Evolutionary conservation across 805 yeast genomes (phyloP).

Genomic region (Candida michaelii): DNA sequence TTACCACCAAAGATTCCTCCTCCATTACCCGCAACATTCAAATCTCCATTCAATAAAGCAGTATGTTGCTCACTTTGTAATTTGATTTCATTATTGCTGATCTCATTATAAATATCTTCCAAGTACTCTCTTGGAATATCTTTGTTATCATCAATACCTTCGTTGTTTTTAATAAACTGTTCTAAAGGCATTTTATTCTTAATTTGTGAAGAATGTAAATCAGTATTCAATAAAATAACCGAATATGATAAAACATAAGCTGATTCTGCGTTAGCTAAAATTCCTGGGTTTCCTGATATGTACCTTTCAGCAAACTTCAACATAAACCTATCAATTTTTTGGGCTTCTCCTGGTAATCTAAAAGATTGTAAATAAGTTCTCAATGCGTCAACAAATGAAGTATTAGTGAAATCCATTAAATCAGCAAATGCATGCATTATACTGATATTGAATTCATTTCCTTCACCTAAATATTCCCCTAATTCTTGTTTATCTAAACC

Average conservation of each 20-base stretch:
- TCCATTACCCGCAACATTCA: conserved; percentile 25
- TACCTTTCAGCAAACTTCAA: conserved; percentile 93
- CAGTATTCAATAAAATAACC: conserved; percentile 90
- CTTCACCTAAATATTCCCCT: conserved; percentile 93
- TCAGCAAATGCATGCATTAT: conserved; percentile 95
- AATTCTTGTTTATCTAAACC: conserved; percentile 79
- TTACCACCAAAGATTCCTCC: conserved; percentile 65
- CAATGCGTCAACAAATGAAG: conserved; percentile 80
- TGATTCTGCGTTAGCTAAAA: conserved; percentile 89
- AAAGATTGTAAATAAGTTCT: conserved; percentile 82
- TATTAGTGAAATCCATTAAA: conserved; percentile 68
- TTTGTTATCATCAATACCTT: conserved; percentile 89
- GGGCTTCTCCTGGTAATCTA: conserved; percentile 97
- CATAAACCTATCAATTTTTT: conserved; percentile 95
- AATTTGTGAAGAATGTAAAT: conserved; percentile 85
- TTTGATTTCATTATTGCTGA: conserved; percentile 81
- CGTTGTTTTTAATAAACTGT: conserved; percentile 81
- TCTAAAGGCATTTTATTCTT: conserved; percentile 85
- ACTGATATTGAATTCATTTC: conserved; percentile 70
- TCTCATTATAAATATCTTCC: conserved; percentile 71
- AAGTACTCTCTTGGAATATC: conserved; percentile 77
- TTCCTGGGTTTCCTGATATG: conserved; percentile 82
- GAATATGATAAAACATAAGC: conserved; percentile 93
- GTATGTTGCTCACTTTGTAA: conserved; percentile 92
- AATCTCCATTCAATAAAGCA: conserved; percentile 72